A percentile compares a stretch with the other conserved stretches of the same genome.
Conservation (phyloP, 1,284 basidiomycete species). For the Hymenochaete sp. region DNA sequence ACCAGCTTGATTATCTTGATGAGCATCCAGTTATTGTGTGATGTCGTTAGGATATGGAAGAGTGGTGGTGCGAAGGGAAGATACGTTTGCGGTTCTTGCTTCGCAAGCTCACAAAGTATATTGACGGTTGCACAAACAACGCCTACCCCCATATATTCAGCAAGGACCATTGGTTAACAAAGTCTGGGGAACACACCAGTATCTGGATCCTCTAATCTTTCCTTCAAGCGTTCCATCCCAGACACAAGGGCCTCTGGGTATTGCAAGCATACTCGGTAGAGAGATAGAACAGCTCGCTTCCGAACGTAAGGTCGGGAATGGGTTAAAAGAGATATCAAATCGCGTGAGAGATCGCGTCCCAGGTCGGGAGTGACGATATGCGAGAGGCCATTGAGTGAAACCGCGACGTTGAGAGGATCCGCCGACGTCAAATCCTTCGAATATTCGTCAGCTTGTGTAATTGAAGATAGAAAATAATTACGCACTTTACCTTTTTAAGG, state of each 20-base stretch:
- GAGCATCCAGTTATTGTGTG: constrained; percentile 98
- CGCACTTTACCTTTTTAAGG: constrained; percentile 97
- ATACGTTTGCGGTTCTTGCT: constrained; percentile 71
- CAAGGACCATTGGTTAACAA: constrained; percentile 8
- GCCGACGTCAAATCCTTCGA: constrained; percentile 77
- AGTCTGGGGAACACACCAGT: constrained; percentile 38
- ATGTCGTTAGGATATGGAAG: constrained; percentile 90
- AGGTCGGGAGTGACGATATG: constrained; percentile 86
- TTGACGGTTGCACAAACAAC: constrained; percentile 92
- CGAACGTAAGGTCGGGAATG: constrained; percentile 85
- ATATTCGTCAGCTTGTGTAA: constrained; percentile 7
- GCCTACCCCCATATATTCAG: constrained; percentile 35
- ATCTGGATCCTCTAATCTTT: constrained; percentile 83
- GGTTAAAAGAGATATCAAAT: constrained; percentile 82
- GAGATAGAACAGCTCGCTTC: constrained; percentile 79
- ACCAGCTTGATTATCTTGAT: constrained; percentile 97
- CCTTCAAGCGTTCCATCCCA: constrained; percentile 67
- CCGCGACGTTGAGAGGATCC: constrained; percentile 63
- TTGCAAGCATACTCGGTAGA: constrained; percentile 72
- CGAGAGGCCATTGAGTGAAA: constrained; percentile 82
- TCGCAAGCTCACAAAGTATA: constrained; percentile 88
- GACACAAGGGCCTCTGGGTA: constrained; percentile 69
- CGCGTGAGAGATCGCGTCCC: constrained; percentile 80
- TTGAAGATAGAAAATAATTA: constrained; percentile 2
- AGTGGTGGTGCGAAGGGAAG: constrained; percentile 84